phyloP scores from a whole-genome alignment of 371 early-diverging fungal species.

The Mycotypha africana region DNA sequence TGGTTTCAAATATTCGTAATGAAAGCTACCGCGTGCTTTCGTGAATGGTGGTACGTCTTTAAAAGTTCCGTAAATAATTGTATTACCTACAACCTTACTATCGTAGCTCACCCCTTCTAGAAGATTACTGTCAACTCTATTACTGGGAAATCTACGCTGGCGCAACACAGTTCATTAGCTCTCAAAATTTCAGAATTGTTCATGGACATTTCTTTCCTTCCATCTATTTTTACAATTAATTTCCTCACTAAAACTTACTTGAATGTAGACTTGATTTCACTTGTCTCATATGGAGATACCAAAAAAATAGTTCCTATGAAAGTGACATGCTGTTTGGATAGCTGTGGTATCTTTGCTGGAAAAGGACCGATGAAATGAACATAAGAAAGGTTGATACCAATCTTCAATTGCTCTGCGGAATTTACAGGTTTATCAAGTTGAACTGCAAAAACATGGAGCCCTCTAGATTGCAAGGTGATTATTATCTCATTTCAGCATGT shows the following conservation, averaged over 20 bases:
- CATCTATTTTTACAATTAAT: slow-evolving; percentile 25
- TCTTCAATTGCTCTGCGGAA: slow-evolving; percentile 56
- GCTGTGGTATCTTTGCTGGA: slow-evolving; percentile 68
- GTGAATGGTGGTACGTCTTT: slow-evolving; percentile 30
- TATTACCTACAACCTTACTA: too few species aligned
- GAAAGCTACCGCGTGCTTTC: slow-evolving; percentile 32
- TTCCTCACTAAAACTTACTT: slow-evolving; percentile 35
- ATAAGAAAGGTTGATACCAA: slow-evolving; percentile 59
- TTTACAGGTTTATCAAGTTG: slow-evolving; percentile 49
- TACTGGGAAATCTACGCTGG: slow-evolving; percentile 10
- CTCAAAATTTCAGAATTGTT: too few species aligned
- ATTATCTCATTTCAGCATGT: too few species aligned
- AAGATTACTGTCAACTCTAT: too few species aligned
- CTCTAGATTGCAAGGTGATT: too few species aligned
- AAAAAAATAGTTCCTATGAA: slow-evolving; percentile 58
- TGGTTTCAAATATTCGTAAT: slow-evolving; percentile 60
- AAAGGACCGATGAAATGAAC: slow-evolving; percentile 52
- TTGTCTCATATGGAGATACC: slow-evolving; percentile 57
- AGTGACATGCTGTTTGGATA: slow-evolving; percentile 57
- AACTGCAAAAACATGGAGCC: slow-evolving; percentile 54
- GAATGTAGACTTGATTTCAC: slow-evolving; percentile 75
- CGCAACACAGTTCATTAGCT: too few species aligned
- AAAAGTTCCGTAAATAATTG: slow-evolving; percentile 77
- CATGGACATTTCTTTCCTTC: too few species aligned
- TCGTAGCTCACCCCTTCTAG: too few species aligned